Percentiles rank a stretch among this genome's conserved stretches.
phyloP scores from a whole-genome alignment of 164 flowering plant genomes.

The Chloranthus sessilifolius region DNA sequence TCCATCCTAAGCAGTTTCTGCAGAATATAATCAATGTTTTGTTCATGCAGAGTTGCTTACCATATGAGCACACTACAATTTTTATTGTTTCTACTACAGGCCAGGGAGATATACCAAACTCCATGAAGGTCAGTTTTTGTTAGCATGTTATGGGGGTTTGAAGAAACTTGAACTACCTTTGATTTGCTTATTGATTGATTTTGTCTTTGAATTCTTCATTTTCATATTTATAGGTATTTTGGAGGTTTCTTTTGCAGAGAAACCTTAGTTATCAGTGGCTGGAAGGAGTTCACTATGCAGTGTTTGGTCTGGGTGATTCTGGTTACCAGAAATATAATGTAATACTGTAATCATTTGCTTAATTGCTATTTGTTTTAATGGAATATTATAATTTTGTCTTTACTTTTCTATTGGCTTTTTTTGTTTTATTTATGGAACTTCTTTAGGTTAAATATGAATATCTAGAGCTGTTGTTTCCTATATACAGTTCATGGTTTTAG shows the following conservation, averaged over 20 bases:
- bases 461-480: too few relatives aligned
- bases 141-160: not conserved
- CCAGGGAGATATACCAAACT: conserved; percentile 83
- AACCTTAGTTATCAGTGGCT: conserved; percentile 60
- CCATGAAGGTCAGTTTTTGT: conserved; percentile 66
- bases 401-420: too few relatives aligned
- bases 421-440: too few relatives aligned
- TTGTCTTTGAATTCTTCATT: conserved; percentile 1
- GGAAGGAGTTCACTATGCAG: conserved; percentile 67
- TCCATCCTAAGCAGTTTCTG: too few relatives aligned
- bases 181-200: not conserved
- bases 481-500: too few relatives aligned
- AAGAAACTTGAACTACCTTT: not conserved
- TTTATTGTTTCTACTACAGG: conserved; percentile 97
- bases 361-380: not conserved
- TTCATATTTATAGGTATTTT: conserved; percentile 49
- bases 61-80: conserved; percentile 40
- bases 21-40: too few relatives aligned
- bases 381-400: too few relatives aligned
- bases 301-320: conserved; percentile 98
- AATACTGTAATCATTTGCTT: conserved; percentile 18
- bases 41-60: conserved; percentile 40
- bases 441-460: too few relatives aligned
- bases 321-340: conserved; percentile 94
- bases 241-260: conserved; percentile 81